A percentile compares a stretch with the other conserved stretches of the same genome.
phyloP scores from a whole-genome alignment of 176 grass and related monocot species.

The Secale cereale region DNA sequence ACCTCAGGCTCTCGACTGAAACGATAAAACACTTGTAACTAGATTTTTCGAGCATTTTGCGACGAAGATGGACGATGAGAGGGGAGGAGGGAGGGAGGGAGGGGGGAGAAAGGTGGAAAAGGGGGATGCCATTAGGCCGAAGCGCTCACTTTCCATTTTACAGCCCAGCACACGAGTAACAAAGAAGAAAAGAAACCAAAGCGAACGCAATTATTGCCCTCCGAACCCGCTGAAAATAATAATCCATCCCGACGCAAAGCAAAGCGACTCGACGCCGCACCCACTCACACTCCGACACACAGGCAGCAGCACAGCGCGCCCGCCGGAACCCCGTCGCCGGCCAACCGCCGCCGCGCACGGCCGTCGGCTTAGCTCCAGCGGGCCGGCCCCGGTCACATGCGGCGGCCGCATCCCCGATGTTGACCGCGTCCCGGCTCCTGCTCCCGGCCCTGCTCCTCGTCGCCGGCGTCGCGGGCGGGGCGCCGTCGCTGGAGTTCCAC shows the following conservation, averaged over 20 bases:
- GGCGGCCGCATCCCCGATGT: slow-evolving; percentile 8
- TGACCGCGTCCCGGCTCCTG: neutral
- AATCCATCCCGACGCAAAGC: neutral
- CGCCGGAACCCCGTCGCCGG: neutral
- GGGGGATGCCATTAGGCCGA: neutral
- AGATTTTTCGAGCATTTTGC: too few species aligned
- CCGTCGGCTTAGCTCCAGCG: too few species aligned
- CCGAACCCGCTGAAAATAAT: neutral
- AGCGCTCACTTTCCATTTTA: neutral
- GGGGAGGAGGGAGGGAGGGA: too few species aligned
- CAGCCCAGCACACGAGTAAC: slow-evolving; percentile 6
- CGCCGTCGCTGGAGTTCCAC: slow-evolving; percentile 45
- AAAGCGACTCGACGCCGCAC: neutral
- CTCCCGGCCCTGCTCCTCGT: neutral
- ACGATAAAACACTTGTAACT: too few species aligned
- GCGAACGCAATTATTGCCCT: neutral
- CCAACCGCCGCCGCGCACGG: neutral
- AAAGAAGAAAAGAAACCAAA: neutral
- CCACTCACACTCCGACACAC: neutral
- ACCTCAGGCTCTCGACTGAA: too few species aligned
- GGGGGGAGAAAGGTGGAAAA: neutral
- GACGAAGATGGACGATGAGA: neutral
- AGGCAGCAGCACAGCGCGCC: neutral
- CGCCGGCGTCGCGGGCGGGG: neutral
- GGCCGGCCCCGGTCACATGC: neutral